Percentiles rank a stretch among this genome's conserved stretches.
Conservation (phyloP, 139 green algal genomes). For the Nannochloris sp. region DNA sequence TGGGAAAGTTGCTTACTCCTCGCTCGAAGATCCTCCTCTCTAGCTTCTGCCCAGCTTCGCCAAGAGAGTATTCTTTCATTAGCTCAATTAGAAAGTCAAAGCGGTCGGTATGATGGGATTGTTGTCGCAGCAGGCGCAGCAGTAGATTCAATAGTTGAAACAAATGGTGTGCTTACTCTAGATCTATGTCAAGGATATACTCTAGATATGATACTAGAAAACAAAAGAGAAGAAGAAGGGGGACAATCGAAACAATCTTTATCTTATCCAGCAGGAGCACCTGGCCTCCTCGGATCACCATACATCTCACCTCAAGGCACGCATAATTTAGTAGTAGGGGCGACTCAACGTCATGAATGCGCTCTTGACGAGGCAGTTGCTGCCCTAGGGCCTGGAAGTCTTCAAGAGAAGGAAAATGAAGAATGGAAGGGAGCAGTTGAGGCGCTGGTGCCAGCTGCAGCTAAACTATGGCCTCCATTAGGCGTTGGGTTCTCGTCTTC, state of each 20-base stretch:
- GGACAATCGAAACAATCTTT: not conserved
- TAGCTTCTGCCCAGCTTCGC: conserved; percentile 16
- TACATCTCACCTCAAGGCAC: conserved; percentile 59
- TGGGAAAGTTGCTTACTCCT: conserved; percentile 45
- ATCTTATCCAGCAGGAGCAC: conserved; percentile 24
- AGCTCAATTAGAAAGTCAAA: conserved; percentile 17
- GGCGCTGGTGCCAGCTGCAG: conserved; percentile 27
- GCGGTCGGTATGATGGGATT: conserved; percentile 35
- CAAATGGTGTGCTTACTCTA: conserved; percentile 24
- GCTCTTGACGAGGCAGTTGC: conserved; percentile 30
- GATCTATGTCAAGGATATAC: conserved; percentile 56
- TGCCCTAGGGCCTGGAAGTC: conserved; percentile 13
- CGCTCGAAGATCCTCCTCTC: not conserved
- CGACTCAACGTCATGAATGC: conserved; percentile 53
- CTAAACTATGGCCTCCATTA: conserved; percentile 42
- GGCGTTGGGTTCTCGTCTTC: too few relatives aligned
- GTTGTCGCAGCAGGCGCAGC: conserved; percentile 65
- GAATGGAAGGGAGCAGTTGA: not conserved
- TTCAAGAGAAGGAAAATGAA: not conserved
- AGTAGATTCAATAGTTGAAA: conserved; percentile 39
- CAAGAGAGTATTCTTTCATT: conserved; percentile 34
- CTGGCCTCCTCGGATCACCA: conserved; percentile 53
- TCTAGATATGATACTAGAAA: conserved; percentile 36
- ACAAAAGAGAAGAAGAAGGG: not conserved
- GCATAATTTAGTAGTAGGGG: conserved; percentile 49